These are phyloP conservation scores for Vaccinium macrocarpon DNA, from an alignment of 148 eudicot species.

Conservation along the genomic window DNA sequence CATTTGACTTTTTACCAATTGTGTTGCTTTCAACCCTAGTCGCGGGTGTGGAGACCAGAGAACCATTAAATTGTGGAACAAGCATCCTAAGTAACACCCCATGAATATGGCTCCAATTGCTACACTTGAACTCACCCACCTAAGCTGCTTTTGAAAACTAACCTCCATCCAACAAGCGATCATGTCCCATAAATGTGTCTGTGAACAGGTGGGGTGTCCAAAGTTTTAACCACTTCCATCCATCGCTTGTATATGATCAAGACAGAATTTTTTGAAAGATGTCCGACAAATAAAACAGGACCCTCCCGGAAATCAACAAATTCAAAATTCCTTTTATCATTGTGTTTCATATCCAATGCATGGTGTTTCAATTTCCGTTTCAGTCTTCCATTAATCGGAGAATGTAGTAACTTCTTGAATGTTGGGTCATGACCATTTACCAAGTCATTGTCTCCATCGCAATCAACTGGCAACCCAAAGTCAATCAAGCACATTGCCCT, in stretches of 20 bases:
- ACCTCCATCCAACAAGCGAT: constrained; percentile 11
- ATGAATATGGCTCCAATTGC: constrained; percentile 14
- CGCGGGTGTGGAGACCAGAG: not conserved
- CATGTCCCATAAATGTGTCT: constrained; percentile 84
- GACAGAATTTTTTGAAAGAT: constrained; percentile 61
- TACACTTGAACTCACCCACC: constrained; percentile 25
- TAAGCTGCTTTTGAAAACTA: constrained; percentile 20
- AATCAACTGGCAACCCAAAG: constrained; percentile 66
- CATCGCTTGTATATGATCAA: constrained; percentile 87
- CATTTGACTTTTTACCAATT: not conserved
- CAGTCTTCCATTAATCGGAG: constrained; percentile 33
- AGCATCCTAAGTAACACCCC: not conserved
- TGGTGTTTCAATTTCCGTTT: constrained; percentile 42
- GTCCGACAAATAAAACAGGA: constrained; percentile 84
- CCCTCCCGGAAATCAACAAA: constrained; percentile 46
- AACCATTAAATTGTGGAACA: not conserved
- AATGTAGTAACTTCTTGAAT: constrained; percentile 34
- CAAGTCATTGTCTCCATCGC: constrained; percentile 36
- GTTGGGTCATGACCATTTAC: constrained; percentile 35
- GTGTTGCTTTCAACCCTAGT: not conserved
- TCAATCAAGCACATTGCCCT: constrained; percentile 96
- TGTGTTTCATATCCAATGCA: constrained; percentile 32
- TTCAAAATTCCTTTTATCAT: constrained; percentile 55
- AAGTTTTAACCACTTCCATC: constrained; percentile 66
- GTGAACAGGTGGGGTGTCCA: constrained; percentile 78